phyloP scores from a whole-genome alignment of 1,284 basidiomycete genomes.

The Leccinum huronense region DNA sequence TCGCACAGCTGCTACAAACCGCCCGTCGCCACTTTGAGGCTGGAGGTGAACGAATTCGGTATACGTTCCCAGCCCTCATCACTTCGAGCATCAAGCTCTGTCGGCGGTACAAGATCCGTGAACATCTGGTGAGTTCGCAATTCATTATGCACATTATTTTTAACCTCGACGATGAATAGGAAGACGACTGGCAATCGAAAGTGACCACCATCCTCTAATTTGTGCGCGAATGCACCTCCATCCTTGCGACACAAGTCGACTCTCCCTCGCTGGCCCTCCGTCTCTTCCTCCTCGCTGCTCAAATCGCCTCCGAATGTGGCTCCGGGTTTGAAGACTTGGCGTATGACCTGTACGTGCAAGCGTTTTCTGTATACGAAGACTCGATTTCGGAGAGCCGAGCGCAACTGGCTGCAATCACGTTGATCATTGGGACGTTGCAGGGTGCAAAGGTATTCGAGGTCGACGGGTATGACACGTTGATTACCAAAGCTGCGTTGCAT shows the following conservation, averaged over 20 bases:
- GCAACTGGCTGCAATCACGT: slow-evolving; percentile 15
- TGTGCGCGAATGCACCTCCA: too few species aligned
- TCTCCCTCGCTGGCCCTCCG: too few species aligned
- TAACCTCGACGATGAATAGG: slow-evolving; percentile 42
- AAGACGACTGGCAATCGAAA: slow-evolving; percentile 52
- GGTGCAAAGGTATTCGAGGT: slow-evolving; percentile 47
- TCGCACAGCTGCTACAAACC: slow-evolving; percentile 74
- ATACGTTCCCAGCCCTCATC: slow-evolving; percentile 92
- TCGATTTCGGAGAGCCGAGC: too few species aligned
- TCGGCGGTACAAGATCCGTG: slow-evolving; percentile 79
- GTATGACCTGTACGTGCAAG: too few species aligned
- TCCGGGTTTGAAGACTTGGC: slow-evolving; percentile 60
- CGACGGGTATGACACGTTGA: slow-evolving; percentile 93
- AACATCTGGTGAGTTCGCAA: slow-evolving; percentile 49
- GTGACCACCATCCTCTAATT: slow-evolving; percentile 57
- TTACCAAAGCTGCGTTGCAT: slow-evolving; percentile 94
- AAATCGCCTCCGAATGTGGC: too few species aligned
- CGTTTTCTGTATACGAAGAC: too few species aligned
- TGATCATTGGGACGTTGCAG: slow-evolving; percentile 87
- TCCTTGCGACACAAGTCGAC: too few species aligned
- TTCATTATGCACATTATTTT: not conserved
- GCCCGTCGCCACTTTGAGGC: slow-evolving; percentile 84
- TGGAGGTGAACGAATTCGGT: slow-evolving; percentile 92
- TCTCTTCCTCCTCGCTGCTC: slow-evolving; percentile 58
- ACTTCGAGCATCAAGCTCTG: slow-evolving; percentile 51